Evolutionary conservation across 2,329 filamentous ascomycete species (phyloP), one percentile per base, ranked within the genome.

Genomic region (Colletotrichum liaoningense): DNA sequence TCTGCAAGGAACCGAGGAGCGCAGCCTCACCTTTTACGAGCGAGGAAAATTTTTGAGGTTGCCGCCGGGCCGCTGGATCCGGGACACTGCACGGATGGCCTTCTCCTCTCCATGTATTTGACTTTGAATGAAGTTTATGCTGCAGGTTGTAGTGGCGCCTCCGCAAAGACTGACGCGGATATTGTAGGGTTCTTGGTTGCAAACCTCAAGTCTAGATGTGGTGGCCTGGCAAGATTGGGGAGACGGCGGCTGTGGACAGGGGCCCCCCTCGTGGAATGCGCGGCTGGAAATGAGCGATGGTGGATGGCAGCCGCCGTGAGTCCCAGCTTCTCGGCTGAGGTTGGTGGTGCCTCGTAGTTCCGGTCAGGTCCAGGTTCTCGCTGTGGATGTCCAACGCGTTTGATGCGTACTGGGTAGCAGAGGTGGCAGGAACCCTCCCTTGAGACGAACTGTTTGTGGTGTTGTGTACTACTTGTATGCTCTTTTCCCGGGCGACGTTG

Each of bases 111-210:
- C 42, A 49, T 33, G 57, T 52, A 54, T 69, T 65, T 69, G 66
- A 65, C 55, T 65, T 52, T 59, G 46, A 19, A 24, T 63, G 69
- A 54, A 63, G 64, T 62, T 49, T 49, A 67, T 63, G 69, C 63
- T 46, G 56, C n/a, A 30, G 24, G 63, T 64, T 35, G 56, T 11
- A 24, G 26, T 28, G 63, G 56, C 49, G 54, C 68, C 59, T 30
- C 35, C 11, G 49, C 22, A 19, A 55, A 42, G 67, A 8, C 64
- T 30, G 16, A 33, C 42, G 55, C 9, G 56, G 63, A 46, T 26
- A 24, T 16, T 26, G 63, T 59, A 67, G 68, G 68, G 68, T 70
- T 70, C 42, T 70, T 66, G 42, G 68, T 11, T 70, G 68, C 55
- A 70, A 28, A 62, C 54, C 55, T 54, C 38, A 38, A 16, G 22